Base-by-base conservation (phyloP, 225 moss, liverwort and hornwort genomes). In the Asterella californica region DNA sequence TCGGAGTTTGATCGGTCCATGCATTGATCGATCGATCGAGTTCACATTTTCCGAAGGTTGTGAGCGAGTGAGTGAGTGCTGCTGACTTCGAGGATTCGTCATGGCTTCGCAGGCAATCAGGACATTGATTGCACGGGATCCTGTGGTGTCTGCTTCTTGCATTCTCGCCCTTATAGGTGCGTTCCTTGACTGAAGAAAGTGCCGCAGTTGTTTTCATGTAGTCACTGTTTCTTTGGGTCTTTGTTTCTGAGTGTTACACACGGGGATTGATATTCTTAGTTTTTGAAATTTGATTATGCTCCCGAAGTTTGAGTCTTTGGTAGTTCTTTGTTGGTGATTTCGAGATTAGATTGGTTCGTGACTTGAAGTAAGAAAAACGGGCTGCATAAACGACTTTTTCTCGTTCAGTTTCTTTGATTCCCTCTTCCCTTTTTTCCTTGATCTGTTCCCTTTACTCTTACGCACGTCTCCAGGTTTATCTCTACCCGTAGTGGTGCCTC, bases 401-500 rank as follows among this genome's bases (percentile, higher is more conserved):
- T 24, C 64, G 9, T 4, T 29, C n/a, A 11, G 29, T 2, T n/a
- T 64, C 5, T 64, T 3, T n/a, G 27, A 4, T 22, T 64, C 64
- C 42, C 7, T 7, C 4, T 42, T 42, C 42, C 42, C 7, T 42
- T 2, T 42, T 3, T 17, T 64, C 27, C 1, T 64, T 29, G 64
- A 22, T 21, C 22, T 22, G 11, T 10, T 3, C 29, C 3, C 10
- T 10, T 64, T 64, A 10, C 3, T 24, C 27, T 48, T 11, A 24
- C 15, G 22, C 60, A 15, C 12, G 25, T 36, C 27, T 73, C 79
- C 84, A 87, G 87, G 87, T 30, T 33, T 88, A 75, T n/a, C 74
- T 52, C 66, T 88, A 18, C 94, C 94, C 62, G 25, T 94, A 38
- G 89, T 94, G 80, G 92, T 96, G 68, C 94, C 92, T 62, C 90